These are phyloP conservation scores for Bryoerythrophyllum caledonicum DNA, from an alignment of 225 moss, liverwort and hornwort species.

Conservation along the genomic window DNA sequence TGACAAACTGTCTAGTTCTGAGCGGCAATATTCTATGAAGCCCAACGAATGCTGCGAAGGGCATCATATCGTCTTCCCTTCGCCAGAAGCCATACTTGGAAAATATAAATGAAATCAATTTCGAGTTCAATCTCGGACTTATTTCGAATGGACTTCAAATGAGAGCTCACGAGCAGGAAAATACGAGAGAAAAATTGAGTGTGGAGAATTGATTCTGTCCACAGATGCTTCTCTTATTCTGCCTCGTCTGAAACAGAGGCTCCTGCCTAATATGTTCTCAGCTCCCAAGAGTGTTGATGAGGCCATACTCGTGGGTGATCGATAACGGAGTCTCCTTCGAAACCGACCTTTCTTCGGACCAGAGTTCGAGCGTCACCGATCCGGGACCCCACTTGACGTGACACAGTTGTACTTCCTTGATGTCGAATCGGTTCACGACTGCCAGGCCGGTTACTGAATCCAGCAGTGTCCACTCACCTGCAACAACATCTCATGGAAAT, in stretches of 20 bases:
- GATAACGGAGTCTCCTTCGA: slow-evolving; percentile 62
- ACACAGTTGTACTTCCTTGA: slow-evolving; percentile 63
- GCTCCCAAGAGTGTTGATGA: slow-evolving; percentile 24
- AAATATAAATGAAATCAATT: not conserved
- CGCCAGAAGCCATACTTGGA: not conserved
- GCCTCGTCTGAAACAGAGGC: not conserved
- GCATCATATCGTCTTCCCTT: not conserved
- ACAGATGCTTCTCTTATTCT: not conserved
- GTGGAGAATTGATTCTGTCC: not conserved
- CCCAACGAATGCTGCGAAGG: no score
- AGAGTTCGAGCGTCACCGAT: slow-evolving; percentile 69
- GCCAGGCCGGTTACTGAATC: slow-evolving; percentile 54
- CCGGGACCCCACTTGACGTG: slow-evolving; percentile 69
- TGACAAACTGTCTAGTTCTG: not conserved
- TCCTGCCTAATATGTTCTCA: not conserved
- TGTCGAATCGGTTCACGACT: slow-evolving; percentile 64
- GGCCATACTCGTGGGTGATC: slow-evolving; percentile 65
- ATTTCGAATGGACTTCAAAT: not conserved
- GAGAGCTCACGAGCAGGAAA: not conserved
- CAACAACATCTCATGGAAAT: not conserved
- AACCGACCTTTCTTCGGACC: slow-evolving; percentile 72
- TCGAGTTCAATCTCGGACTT: not conserved
- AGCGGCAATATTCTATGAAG: not conserved
- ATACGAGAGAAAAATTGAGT: not conserved
- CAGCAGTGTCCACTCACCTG: slow-evolving; percentile 64